Percentiles rank a stretch among this genome's conserved stretches.
Conservation (phyloP, 176 grass and related monocot genomes). For the Hyparrhenia diplandra region DNA sequence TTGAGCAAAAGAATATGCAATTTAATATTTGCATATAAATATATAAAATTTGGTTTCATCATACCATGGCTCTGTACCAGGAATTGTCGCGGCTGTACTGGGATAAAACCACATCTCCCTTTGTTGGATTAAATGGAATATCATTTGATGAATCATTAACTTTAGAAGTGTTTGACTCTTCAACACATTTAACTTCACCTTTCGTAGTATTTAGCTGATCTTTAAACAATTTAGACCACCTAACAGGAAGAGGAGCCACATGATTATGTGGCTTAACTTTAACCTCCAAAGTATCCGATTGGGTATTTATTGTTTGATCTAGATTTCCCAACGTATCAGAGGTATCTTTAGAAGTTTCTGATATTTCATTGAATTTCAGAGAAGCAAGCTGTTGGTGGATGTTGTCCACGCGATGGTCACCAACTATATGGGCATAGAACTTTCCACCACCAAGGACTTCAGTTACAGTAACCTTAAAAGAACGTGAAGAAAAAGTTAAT, state of each 20-base stretch:
- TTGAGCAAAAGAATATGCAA: background rate
- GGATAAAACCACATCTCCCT: constrained; percentile 65
- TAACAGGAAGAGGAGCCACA: background rate
- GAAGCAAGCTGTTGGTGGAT: constrained; percentile 53
- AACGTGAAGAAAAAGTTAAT: background rate
- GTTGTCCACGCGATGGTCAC: constrained; percentile 32
- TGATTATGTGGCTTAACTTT: background rate
- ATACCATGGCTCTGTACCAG: constrained; percentile 87
- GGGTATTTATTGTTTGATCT: background rate
- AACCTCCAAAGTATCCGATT: background rate
- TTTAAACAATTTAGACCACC: background rate
- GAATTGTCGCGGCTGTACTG: constrained; percentile 56
- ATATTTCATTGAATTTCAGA: constrained; percentile 34
- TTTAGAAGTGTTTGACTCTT: background rate
- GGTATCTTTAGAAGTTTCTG: background rate
- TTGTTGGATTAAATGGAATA: constrained; percentile 58
- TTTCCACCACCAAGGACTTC: constrained; percentile 62
- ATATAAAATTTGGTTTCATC: background rate
- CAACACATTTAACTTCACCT: background rate
- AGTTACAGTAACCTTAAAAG: constrained; percentile 45
- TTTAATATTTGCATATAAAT: background rate
- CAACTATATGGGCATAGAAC: constrained; percentile 57
- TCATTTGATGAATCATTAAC: too few relatives aligned
- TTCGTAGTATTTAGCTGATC: background rate
- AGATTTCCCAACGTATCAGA: background rate